Evolutionary conservation across 805 yeast species (phyloP).

Genomic region (Groenewaldozyma tartarivorans): DNA sequence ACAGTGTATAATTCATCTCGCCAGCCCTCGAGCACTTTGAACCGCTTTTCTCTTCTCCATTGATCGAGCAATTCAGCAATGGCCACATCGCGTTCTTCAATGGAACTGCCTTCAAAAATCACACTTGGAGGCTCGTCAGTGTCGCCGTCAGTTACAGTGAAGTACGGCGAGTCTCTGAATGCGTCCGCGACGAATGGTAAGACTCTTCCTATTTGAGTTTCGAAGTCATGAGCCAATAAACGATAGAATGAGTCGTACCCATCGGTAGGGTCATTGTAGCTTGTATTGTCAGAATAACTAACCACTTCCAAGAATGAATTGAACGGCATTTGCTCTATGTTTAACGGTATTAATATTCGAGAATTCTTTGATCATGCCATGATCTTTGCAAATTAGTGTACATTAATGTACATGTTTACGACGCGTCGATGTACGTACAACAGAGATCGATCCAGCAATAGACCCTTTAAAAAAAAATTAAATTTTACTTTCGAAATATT

Average conservation of each 20-base stretch:
- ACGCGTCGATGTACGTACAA: too few species aligned
- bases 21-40: constrained; percentile 44
- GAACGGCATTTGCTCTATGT: too few species aligned
- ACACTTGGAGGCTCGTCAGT: too few species aligned
- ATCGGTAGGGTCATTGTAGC: constrained; percentile 1
- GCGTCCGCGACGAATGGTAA: constrained; percentile 18
- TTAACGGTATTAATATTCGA: too few species aligned
- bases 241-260: constrained; percentile 9
- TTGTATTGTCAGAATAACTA: constrained; percentile 3
- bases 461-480: too few species aligned
- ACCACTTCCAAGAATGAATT: constrained; percentile 7
- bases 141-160: too few species aligned
- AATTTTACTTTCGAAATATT: too few species aligned
- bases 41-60: constrained; percentile 18
- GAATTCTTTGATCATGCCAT: too few species aligned
- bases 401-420: too few species aligned
- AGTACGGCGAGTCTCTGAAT: too few species aligned
- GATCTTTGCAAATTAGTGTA: too few species aligned
- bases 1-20: constrained; percentile 74
- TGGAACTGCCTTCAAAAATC: constrained; percentile 17
- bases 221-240: constrained; percentile 22
- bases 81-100: constrained; percentile 33
- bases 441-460: too few species aligned
- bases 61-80: constrained; percentile 21
- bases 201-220: constrained; percentile 19